phyloP scores from a whole-genome alignment of 257 asterid genomes.

The Solanum medicagineum region DNA sequence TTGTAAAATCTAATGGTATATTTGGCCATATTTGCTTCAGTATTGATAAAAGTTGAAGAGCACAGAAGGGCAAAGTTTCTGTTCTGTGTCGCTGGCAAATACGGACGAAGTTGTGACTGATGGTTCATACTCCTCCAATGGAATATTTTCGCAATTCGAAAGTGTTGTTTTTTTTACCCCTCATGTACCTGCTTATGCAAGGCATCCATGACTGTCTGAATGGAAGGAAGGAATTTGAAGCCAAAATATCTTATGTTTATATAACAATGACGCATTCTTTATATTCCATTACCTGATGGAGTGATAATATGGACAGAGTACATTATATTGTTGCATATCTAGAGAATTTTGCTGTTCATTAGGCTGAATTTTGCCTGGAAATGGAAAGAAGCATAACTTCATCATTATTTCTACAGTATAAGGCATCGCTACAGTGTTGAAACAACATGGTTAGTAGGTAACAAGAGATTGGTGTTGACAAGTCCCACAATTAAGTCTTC shows the following conservation, averaged over 20 bases:
- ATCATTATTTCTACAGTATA: not conserved
- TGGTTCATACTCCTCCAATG: not conserved
- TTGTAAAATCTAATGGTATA: not conserved
- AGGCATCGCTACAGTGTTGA: not conserved
- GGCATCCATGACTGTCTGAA: not conserved
- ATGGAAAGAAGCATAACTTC: not conserved
- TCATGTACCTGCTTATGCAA: not conserved
- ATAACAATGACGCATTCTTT: not conserved
- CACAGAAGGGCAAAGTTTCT: not conserved
- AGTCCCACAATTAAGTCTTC: too few species aligned
- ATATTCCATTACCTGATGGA: not conserved
- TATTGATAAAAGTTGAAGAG: not conserved
- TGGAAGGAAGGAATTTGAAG: not conserved
- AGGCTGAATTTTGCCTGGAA: not conserved
- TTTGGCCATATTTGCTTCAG: not conserved
- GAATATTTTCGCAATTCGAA: not conserved
- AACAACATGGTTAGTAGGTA: not conserved
- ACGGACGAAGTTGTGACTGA: not conserved
- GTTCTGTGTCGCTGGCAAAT: not conserved
- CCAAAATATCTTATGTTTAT: not conserved
- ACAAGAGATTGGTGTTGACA: too few species aligned
- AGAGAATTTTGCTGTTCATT: not conserved
- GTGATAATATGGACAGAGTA: not conserved
- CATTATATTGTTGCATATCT: not conserved
- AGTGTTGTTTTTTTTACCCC: not conserved